These are phyloP conservation scores for Neocatenulostroma microsporum DNA, from an alignment of 2,329 filamentous ascomycete genomes.

Conservation along the genomic window DNA sequence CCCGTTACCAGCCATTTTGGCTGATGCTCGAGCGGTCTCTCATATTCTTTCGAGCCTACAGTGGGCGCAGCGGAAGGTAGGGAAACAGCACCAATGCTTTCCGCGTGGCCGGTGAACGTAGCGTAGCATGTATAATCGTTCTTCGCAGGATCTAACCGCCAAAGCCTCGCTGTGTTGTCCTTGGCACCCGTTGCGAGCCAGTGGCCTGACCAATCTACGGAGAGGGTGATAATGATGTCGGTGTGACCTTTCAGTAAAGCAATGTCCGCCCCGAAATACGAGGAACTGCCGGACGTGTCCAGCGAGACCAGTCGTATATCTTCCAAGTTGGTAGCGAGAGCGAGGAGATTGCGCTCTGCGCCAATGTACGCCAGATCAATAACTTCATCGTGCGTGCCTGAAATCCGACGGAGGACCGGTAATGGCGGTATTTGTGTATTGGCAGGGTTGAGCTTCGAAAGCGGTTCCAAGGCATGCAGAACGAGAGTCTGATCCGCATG, in stretches of 20 bases:
- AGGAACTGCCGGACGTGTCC: conserved; percentile 21
- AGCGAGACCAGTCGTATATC: conserved; percentile 82
- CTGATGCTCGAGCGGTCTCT: conserved; percentile 67
- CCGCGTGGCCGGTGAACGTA: conserved; percentile 82
- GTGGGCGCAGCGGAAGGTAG: conserved; percentile 64
- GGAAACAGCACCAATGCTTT: conserved; percentile 84
- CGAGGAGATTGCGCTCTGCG: conserved; percentile 70
- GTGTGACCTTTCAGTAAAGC: conserved; percentile 81
- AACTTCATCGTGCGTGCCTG: conserved; percentile 94
- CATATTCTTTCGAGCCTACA: conserved; percentile 60
- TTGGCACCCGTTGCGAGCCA: conserved; percentile 96
- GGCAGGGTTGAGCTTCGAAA: conserved; percentile 26
- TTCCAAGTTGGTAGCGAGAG: conserved; percentile 90
- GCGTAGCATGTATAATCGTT: conserved; percentile 72
- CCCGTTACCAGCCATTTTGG: conserved; percentile 82
- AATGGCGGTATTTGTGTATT: conserved; percentile 34
- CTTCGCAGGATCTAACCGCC: conserved; percentile 71
- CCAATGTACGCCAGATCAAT: conserved; percentile 88
- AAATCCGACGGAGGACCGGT: conserved; percentile 66
- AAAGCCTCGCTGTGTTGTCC: conserved; percentile 87
- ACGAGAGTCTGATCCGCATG: conserved; percentile 85
- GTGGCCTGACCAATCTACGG: conserved; percentile 92
- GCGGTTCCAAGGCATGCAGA: conserved; percentile 54
- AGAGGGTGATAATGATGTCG: conserved; percentile 90
- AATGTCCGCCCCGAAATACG: conserved; percentile 83